Conservation (phyloP, 2,329 filamentous ascomycete species). For the Atkinsonella hypoxylon region DNA sequence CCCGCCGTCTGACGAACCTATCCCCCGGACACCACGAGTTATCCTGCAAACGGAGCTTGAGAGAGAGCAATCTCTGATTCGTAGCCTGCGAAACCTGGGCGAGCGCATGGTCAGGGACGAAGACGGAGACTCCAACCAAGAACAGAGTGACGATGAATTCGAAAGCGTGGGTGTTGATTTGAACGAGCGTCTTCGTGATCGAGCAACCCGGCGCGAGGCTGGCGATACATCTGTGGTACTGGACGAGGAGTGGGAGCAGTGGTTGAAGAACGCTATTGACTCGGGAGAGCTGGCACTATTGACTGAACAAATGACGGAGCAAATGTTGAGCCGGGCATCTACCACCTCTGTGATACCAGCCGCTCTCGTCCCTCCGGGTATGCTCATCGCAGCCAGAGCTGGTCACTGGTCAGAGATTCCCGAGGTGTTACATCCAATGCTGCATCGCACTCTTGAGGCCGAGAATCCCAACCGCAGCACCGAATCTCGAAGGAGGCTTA, state of each 20-base stretch:
- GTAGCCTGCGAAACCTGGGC: conserved; percentile 10
- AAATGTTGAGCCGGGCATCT: conserved; percentile 20
- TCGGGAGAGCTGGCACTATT: conserved; percentile 36
- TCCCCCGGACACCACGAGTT: neutral
- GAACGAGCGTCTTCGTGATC: conserved; percentile 53
- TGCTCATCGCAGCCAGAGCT: conserved; percentile 42
- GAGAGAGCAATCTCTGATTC: conserved; percentile 7
- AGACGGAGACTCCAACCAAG: conserved; percentile 9
- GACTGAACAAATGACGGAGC: conserved; percentile 28
- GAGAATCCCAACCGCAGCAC: conserved; percentile 15
- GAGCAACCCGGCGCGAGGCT: conserved; percentile 49
- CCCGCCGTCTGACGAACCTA: conserved; percentile 11
- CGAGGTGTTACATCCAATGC: conserved; percentile 39
- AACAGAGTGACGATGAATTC: conserved; percentile 20
- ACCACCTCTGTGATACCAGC: conserved; percentile 17
- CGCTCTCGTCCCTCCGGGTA: conserved; percentile 35
- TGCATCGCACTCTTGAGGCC: conserved; percentile 34
- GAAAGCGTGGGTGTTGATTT: conserved; percentile 48
- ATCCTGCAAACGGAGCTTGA: conserved; percentile 9
- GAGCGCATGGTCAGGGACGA: conserved; percentile 1
- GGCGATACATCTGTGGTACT: conserved; percentile 46
- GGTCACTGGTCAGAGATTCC: conserved; percentile 48
- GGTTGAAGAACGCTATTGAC: conserved; percentile 59
- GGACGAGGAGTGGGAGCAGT: conserved; percentile 65
- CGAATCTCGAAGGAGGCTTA: conserved; percentile 2